Percentiles rank a stretch among this genome's conserved stretches.
Evolutionary conservation across 192 early-diverging fungal species (phyloP).

Genomic region (Entophlyctis luteolus): DNA sequence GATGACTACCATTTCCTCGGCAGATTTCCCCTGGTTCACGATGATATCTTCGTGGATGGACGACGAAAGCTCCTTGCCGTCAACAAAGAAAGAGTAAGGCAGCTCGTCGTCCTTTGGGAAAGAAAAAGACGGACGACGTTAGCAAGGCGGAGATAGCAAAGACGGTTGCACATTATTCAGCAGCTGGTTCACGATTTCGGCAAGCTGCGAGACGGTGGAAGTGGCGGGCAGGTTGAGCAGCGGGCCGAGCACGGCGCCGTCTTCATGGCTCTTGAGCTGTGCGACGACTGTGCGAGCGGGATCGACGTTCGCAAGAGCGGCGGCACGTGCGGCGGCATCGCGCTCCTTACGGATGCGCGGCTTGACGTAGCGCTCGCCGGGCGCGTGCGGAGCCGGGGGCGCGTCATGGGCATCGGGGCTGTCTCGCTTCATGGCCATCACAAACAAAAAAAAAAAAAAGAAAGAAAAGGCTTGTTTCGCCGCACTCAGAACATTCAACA

Average conservation of each 20-base stretch:
- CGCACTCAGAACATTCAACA: too few species aligned
- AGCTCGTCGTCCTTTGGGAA: conserved; percentile 88
- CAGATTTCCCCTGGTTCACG: conserved; percentile 67
- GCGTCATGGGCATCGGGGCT: background rate
- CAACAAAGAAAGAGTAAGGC: conserved; percentile 91
- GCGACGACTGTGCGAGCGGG: conserved; percentile 55
- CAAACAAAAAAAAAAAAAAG: too few species aligned
- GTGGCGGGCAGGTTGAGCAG: conserved; percentile 82
- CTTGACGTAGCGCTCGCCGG: conserved; percentile 25
- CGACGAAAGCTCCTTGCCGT: conserved; percentile 74
- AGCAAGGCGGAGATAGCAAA: too few species aligned
- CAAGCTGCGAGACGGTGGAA: conserved; percentile 78
- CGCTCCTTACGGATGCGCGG: conserved; percentile 22
- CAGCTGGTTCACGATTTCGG: conserved; percentile 85
- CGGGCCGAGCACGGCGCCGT: conserved; percentile 76
- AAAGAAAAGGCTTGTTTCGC: too few species aligned
- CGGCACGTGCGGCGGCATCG: conserved; percentile 7
- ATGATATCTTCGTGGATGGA: conserved; percentile 78
- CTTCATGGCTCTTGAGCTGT: conserved; percentile 75
- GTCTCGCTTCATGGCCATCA: too few species aligned
- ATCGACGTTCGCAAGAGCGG: conserved; percentile 17
- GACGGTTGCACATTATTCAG: conserved; percentile 62
- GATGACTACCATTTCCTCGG: conserved; percentile 88
- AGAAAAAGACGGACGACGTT: background rate
- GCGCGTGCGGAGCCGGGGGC: background rate